Base-by-base conservation (phyloP, 2,329 filamentous ascomycete genomes). In the Colletotrichum eleusines region DNA sequence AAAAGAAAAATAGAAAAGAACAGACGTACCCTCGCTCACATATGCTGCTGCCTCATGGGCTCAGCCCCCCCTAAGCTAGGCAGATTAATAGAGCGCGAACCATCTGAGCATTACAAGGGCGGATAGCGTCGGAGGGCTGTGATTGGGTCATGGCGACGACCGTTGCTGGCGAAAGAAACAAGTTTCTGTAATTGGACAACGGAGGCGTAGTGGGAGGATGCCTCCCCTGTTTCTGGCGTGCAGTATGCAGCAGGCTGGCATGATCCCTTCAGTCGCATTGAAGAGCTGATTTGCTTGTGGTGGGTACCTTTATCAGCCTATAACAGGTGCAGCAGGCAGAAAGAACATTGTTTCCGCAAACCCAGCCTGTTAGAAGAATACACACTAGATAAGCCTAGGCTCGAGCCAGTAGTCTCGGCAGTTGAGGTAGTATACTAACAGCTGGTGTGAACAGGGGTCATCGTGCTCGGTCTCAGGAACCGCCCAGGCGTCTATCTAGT, bases 101-200 rank as follows among this genome's bases (percentile, higher is more conserved):
- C 57, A 63, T 61, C 61, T 58, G 51, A 66, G 51, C 70, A 71
- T 64, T 7, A 54, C 53, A 63, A 38, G 59, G 69, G 69, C 35
- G 46, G 65, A 44, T 38, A n/a, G 33, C 46, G 63, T 26, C 26
- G 28, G 28, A 31, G n/a, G 53, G 18, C 23, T 51, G 63, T 71
- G 71, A 72, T 72, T 72, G 71, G 71, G 59, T 71, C 68, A 72
- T 71, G 67, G 53, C 48, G 63, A 59, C 71, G 68, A 71, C 71
- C 68, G 60, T 63, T 28, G 53, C 63, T 63, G 53, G 62, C 59
- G 23, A 38, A 65, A 54, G 63, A 66, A 61, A 67, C 63, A 54
- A 60, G 59, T 63, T 59, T 66, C 44, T 57, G 42, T 42, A 12
- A 72, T 72, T 72, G 67, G 71, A 55, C 63, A 67, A 71, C 58